phyloP scores from a whole-genome alignment of 2,329 filamentous ascomycete genomes.

The Trichoderma brevicompactum region DNA sequence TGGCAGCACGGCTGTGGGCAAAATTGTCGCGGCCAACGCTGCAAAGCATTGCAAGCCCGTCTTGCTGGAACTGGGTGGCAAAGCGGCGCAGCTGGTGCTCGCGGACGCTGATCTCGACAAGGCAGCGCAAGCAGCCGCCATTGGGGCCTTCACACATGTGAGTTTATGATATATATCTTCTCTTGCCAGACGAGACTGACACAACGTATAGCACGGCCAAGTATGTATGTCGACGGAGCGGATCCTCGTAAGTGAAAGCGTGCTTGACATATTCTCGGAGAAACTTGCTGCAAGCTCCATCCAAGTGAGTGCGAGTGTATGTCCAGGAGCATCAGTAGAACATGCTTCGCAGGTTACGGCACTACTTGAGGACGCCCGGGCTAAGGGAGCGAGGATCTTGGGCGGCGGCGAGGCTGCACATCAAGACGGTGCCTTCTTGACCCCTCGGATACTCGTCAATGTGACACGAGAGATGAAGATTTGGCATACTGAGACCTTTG shows the following conservation, averaged over 20 bases:
- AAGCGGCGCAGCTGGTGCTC: slow-evolving; percentile 76
- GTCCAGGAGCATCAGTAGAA: slow-evolving; percentile 68
- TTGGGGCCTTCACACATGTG: slow-evolving; percentile 71
- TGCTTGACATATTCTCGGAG: slow-evolving; percentile 52
- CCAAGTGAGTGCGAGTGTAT: slow-evolving; percentile 55
- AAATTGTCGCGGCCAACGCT: slow-evolving; percentile 70
- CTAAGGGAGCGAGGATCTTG: slow-evolving; percentile 64
- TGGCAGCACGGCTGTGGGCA: slow-evolving; percentile 73
- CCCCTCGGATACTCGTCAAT: slow-evolving; percentile 68
- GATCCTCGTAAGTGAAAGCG: slow-evolving; percentile 60
- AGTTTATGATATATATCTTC: background rate
- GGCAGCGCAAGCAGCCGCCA: slow-evolving; percentile 68
- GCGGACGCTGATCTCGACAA: slow-evolving; percentile 76
- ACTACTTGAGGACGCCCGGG: slow-evolving; percentile 68
- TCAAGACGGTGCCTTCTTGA: slow-evolving; percentile 51
- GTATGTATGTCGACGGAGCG: slow-evolving; percentile 86
- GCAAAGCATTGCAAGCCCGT: slow-evolving; percentile 78
- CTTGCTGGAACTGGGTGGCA: slow-evolving; percentile 81
- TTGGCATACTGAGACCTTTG: slow-evolving; percentile 78
- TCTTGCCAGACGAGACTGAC: background rate
- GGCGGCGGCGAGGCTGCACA: slow-evolving; percentile 43
- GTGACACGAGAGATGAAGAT: slow-evolving; percentile 70
- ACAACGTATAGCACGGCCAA: slow-evolving; percentile 60
- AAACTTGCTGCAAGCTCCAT: slow-evolving; percentile 47
- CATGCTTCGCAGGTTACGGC: slow-evolving; percentile 68